Evolutionary conservation across 257 asterid species (phyloP).

Genomic region (Solanum clarkiae): DNA sequence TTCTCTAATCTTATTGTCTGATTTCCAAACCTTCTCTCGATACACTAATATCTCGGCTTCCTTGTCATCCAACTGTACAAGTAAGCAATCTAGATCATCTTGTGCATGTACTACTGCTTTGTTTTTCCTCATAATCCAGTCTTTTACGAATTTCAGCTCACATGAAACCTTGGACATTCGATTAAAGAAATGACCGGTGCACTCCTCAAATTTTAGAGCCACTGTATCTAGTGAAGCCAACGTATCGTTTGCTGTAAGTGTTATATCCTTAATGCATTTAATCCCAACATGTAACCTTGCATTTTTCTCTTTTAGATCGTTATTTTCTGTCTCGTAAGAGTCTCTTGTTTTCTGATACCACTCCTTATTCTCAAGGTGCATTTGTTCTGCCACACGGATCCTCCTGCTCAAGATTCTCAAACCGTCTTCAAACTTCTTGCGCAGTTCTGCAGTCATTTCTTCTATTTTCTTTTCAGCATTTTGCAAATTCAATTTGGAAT

Average conservation of each 20-base stretch:
- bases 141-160: slow-evolving; percentile 53
- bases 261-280: slow-evolving; percentile 28
- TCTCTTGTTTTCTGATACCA: slow-evolving; percentile 46
- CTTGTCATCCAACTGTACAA: slow-evolving; percentile 48
- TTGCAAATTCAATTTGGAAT: slow-evolving; percentile 28
- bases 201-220: slow-evolving; percentile 42
- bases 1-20: slow-evolving; percentile 58
- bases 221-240: slow-evolving; percentile 42
- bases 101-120: slow-evolving; percentile 18
- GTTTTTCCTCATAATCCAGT: slow-evolving; percentile 62
- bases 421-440: slow-evolving; percentile 59
- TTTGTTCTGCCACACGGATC: slow-evolving; percentile 77
- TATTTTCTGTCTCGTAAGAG: slow-evolving; percentile 25
- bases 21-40: slow-evolving; percentile 55
- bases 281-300: slow-evolving; percentile 12
- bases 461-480: slow-evolving; percentile 47
- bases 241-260: slow-evolving; percentile 35
- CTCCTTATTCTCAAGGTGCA: slow-evolving; percentile 65
- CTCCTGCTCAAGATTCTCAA: slow-evolving; percentile 61
- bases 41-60: slow-evolving; percentile 52
- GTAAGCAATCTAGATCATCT: slow-evolving; percentile 43
- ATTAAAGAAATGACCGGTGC: slow-evolving; percentile 41
- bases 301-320: slow-evolving; percentile 18
- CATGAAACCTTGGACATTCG: slow-evolving; percentile 61
- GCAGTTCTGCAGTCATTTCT: slow-evolving; percentile 54